These are phyloP conservation scores for Talaromyces pinophilus DNA, from an alignment of 2,329 filamentous ascomycete genomes.

Conservation along the genomic window DNA sequence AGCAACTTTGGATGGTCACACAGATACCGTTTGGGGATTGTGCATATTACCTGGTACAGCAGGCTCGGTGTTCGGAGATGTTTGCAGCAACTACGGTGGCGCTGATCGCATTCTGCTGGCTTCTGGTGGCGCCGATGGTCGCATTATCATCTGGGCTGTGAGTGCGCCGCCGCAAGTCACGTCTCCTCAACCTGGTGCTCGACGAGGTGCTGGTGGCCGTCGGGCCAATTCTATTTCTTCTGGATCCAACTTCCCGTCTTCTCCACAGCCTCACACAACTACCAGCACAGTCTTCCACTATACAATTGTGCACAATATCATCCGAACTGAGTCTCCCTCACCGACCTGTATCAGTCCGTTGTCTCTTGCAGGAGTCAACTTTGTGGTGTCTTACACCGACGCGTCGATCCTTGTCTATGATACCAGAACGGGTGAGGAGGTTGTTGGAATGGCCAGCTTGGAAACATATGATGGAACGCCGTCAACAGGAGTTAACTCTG, in stretches of 20 bases:
- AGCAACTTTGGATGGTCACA: constrained; percentile 89
- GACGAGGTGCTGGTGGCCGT: constrained; percentile 74
- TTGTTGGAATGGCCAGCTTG: constrained; percentile 87
- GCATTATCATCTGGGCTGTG: constrained; percentile 90
- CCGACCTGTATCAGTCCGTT: constrained; percentile 92
- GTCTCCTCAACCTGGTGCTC: constrained; percentile 72
- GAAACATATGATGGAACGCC: constrained; percentile 91
- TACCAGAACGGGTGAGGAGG: constrained; percentile 85
- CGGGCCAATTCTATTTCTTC: constrained; percentile 92
- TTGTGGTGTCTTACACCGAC: constrained; percentile 91
- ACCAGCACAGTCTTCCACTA: constrained; percentile 84
- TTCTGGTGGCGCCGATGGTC: constrained; percentile 87
- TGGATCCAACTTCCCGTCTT: constrained; percentile 85
- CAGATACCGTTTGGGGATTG: constrained; percentile 92
- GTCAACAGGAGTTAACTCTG: constrained; percentile 81
- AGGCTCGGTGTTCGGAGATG: constrained; percentile 74
- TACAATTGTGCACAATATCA: constrained; percentile 83
- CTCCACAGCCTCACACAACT: constrained; percentile 83
- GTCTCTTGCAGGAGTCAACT: constrained; percentile 78
- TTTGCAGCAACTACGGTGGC: constrained; percentile 71
- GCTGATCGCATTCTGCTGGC: constrained; percentile 86
- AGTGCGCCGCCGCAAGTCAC: constrained; percentile 84
- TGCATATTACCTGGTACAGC: constrained; percentile 86
- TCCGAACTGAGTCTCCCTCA: constrained; percentile 67
- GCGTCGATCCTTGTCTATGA: constrained; percentile 90